These are phyloP conservation scores for Mayamaea pseudoterrestris DNA, from an alignment of 108 stramenopile species.

Conservation along the genomic window DNA sequence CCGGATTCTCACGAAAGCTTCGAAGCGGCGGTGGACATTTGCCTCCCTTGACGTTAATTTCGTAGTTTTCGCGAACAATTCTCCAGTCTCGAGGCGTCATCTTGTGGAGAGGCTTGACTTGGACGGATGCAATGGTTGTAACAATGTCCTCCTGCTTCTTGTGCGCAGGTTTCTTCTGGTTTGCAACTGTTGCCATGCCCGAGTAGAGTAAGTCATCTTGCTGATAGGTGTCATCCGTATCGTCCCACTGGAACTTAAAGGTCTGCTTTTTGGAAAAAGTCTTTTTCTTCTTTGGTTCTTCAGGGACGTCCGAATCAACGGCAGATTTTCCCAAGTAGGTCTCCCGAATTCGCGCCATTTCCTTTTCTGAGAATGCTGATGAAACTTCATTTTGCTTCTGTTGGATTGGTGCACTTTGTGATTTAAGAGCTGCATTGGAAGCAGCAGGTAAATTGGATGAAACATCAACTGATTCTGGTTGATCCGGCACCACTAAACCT, in stretches of 20 bases:
- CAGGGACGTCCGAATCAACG: constrained; percentile 3
- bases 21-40: constrained; percentile 81
- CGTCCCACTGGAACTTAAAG: constrained; percentile 95
- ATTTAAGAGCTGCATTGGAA: no score
- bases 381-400: no score
- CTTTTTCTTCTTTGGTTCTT: no score
- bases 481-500: constrained; percentile 17
- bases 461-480: neutral
- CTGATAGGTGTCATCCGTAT: constrained; percentile 80
- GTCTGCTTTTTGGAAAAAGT: constrained; percentile 36
- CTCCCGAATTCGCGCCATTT: constrained; percentile 32
- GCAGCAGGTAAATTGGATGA: no score
- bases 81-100: constrained; percentile 98
- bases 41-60: constrained; percentile 91
- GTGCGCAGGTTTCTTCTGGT: neutral
- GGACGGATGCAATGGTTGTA: constrained; percentile 29
- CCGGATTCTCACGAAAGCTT: constrained; percentile 58
- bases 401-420: neutral
- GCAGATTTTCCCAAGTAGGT: constrained; percentile 60
- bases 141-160: constrained; percentile 4
- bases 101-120: constrained; percentile 57
- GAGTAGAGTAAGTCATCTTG: constrained; percentile 78
- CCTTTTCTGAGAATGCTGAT: constrained; percentile 22
- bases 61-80: constrained; percentile 95
- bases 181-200: constrained; percentile 7